These are phyloP conservation scores for Phaffia australis DNA, from an alignment of 768 basidiomycete species.

Conservation along the genomic window DNA sequence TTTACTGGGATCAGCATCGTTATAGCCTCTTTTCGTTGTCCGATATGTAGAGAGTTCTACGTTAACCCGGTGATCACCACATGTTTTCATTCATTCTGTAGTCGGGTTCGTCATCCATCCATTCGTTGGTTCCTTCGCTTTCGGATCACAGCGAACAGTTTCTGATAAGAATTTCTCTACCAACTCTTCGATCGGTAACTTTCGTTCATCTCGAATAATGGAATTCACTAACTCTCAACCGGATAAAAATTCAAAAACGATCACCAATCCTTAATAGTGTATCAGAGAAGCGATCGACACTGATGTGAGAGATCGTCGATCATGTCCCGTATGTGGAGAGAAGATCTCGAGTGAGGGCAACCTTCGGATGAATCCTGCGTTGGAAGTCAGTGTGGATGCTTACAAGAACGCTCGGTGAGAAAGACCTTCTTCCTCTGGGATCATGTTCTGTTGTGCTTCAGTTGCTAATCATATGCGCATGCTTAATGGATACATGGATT, in stretches of 20 bases:
- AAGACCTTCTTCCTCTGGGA: not conserved
- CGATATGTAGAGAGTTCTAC: constrained; percentile 14
- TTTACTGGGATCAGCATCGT: not conserved
- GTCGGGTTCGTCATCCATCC: not conserved
- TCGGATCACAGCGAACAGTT: too few relatives aligned
- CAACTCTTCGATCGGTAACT: too few relatives aligned
- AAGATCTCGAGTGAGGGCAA: constrained; percentile 3
- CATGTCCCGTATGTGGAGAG: constrained; percentile 3
- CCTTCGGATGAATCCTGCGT: constrained; percentile 6
- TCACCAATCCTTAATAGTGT: not conserved
- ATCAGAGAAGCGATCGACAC: constrained; percentile 2
- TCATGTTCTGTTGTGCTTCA: not conserved
- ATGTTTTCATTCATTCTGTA: constrained; percentile 9
- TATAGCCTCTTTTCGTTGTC: constrained; percentile 10
- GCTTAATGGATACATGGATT: too few relatives aligned
- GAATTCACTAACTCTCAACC: too few relatives aligned
- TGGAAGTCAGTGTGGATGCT: constrained; percentile 3
- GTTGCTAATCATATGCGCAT: too few relatives aligned
- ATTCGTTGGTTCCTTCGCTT: not conserved
- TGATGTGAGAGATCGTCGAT: constrained; percentile 1
- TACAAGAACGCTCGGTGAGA: constrained; percentile 6
- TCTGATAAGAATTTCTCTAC: too few relatives aligned
- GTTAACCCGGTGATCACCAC: constrained; percentile 9
- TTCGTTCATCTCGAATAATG: too few relatives aligned
- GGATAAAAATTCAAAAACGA: too few relatives aligned